Evolutionary conservation across 352 stramenopile genomes (phyloP).

Genomic region (Phytophthora vignae): DNA sequence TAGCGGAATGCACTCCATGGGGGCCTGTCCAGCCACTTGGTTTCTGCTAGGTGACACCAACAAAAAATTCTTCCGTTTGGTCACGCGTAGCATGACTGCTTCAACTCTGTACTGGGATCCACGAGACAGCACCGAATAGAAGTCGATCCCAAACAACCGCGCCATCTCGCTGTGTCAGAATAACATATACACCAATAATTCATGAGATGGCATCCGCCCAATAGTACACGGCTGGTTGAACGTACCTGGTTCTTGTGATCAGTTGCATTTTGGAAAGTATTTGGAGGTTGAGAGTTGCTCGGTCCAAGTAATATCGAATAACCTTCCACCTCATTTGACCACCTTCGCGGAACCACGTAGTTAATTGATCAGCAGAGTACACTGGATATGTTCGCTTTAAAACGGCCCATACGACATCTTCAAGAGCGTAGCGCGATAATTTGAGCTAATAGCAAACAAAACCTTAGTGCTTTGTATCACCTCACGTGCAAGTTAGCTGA

Average conservation of each 20-base stretch:
- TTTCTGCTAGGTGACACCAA: conserved; percentile 80
- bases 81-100: conserved; percentile 92
- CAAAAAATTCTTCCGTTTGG: conserved; percentile 90
- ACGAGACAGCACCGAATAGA: conserved; percentile 93
- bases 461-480: not conserved
- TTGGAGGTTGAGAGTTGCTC: conserved; percentile 66
- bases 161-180: conserved; percentile 86
- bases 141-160: conserved; percentile 94
- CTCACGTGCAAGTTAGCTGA: not conserved
- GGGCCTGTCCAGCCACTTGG: conserved; percentile 89
- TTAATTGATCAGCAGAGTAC: conserved; percentile 64
- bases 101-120: conserved; percentile 96
- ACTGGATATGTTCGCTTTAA: conserved; percentile 71
- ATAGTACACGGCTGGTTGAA: not conserved
- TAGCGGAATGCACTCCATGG: conserved; percentile 94
- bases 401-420: conserved; percentile 78
- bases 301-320: conserved; percentile 59
- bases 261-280: conserved; percentile 89
- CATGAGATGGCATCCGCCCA: not conserved
- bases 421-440: conserved; percentile 79
- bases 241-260: conserved; percentile 78
- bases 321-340: conserved; percentile 59
- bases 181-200: not conserved
- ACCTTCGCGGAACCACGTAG: conserved; percentile 61
- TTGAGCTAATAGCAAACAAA: conserved; percentile 70